Evolutionary conservation across 1,139 yeast species (phyloP), one percentile per base, ranked within the genome.

Genomic region (Wickerhamomyces sp.): DNA sequence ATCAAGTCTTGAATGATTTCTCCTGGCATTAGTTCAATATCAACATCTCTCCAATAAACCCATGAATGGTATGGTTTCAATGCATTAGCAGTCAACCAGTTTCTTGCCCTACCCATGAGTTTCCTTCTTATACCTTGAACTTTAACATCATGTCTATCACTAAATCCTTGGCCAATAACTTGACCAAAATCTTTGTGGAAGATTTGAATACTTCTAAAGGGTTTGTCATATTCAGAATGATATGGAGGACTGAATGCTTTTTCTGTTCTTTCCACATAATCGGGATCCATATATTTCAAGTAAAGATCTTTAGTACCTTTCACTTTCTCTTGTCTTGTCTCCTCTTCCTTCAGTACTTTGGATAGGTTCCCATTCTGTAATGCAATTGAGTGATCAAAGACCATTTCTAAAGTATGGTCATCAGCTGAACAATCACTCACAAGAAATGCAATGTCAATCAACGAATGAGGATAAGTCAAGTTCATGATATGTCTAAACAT

Each of bases 41-140:
- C 96, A 3, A 81, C 96, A 63, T 89, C 96, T 65, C 96, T 75
- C 96, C 96, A 89, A 62, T 87, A 85, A 11, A 89, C 95, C 96
- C 96, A 89, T 2, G 94, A 83, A 64, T 89, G 96, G 59, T 87
- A 84, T 1, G 95, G 90, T 58, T 81, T 78, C 51, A 89, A 68
- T 1, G 95, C 90, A 39, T 79, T 76, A 2, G 88, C 75, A 4
- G 91, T 78, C 43, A 89, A 69, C 94, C 95, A 89, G 64, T 89
- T 89, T 63, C 96, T 74, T 4, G 96, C 96, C 48, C 94, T 72
- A 2, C 95, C 96, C 96, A 89, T 87, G 51, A 87, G 67, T 61
- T 86, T 88, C 51, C 96, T 72, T 58, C 96, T 76, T 36, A 87
- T 84, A 14, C 95, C 96, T 66, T 89, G 96, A 26, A 86, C 91